phyloP scores from a whole-genome alignment of 768 basidiomycete genomes.

The Tulasnella sp. region DNA sequence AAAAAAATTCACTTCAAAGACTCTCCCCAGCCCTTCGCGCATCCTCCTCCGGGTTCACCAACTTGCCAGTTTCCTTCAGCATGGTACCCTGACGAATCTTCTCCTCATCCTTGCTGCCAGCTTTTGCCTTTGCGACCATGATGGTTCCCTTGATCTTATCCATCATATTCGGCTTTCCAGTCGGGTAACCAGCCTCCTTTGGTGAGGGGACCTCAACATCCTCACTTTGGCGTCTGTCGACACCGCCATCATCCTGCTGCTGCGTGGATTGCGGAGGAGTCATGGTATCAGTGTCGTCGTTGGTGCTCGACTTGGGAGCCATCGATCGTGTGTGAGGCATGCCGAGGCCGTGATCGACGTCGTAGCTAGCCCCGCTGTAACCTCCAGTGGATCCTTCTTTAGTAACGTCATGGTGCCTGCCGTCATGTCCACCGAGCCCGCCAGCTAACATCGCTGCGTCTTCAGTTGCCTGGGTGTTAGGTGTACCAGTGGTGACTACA shows the following conservation, averaged over 20 bases:
- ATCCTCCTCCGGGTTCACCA: not conserved
- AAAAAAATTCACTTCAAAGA: no score
- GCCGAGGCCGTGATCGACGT: conserved; percentile 8
- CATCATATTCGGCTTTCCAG: not conserved
- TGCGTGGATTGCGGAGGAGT: not conserved
- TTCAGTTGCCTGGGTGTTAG: not conserved
- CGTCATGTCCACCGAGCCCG: not conserved
- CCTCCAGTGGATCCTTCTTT: not conserved
- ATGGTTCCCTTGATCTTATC: conserved; percentile 12
- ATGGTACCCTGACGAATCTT: not conserved
- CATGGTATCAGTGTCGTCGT: not conserved
- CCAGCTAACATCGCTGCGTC: not conserved
- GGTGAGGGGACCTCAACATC: not conserved
- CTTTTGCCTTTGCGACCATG: conserved; percentile 2
- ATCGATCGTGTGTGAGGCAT: not conserved
- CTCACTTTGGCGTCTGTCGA: not conserved
- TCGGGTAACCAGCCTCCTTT: not conserved
- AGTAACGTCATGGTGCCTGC: not conserved
- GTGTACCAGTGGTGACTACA: not conserved
- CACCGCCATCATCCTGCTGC: not conserved
- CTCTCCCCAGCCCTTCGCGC: no score
- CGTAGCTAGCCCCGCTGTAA: not conserved
- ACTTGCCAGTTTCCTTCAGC: not conserved
- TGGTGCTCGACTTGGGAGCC: not conserved
- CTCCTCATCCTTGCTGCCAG: not conserved